phyloP scores from a whole-genome alignment of 1,284 basidiomycete species.

The Rhodotorula sp. region DNA sequence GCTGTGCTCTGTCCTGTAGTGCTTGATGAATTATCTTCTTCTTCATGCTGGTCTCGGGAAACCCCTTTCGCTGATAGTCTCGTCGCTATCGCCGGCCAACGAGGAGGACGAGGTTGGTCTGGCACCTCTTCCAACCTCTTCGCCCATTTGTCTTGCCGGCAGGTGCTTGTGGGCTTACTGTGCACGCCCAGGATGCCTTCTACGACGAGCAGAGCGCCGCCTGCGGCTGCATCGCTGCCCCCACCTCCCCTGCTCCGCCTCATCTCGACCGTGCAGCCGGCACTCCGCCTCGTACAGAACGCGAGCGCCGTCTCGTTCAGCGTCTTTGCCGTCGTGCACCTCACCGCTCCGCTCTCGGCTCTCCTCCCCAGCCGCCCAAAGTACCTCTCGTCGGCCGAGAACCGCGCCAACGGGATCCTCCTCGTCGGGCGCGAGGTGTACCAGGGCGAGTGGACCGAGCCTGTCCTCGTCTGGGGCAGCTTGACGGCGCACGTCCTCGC shows the following conservation, averaged over 20 bases:
- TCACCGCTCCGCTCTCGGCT: conserved; percentile 36
- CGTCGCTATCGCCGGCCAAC: too few relatives aligned
- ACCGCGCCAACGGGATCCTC: conserved; percentile 36
- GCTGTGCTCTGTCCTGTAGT: too few relatives aligned
- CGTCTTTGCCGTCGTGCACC: conserved; percentile 41
- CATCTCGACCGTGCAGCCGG: conserved; percentile 1
- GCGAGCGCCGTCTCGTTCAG: conserved; percentile 38
- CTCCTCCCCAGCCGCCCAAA: conserved; percentile 19
- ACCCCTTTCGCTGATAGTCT: too few relatives aligned
- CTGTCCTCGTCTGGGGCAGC: conserved; percentile 39
- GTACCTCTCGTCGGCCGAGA: conserved; percentile 23
- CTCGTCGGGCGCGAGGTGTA: conserved; percentile 44
- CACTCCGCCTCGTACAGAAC: conserved; percentile 24
- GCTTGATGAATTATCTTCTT: too few relatives aligned
- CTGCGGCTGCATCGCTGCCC: not conserved
- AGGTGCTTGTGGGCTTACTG: too few relatives aligned
- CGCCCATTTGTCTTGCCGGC: too few relatives aligned
- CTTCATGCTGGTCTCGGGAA: too few relatives aligned
- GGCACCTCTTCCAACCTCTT: too few relatives aligned
- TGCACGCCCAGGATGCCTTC: not conserved
- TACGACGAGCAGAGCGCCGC: not conserved
- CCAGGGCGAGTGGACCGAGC: conserved; percentile 39
- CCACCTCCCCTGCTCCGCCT: not conserved
- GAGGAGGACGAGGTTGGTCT: too few relatives aligned
- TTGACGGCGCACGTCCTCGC: conserved; percentile 35